phyloP scores from a whole-genome alignment of 2,329 filamentous ascomycete genomes.

The Fusarium subglutinans region DNA sequence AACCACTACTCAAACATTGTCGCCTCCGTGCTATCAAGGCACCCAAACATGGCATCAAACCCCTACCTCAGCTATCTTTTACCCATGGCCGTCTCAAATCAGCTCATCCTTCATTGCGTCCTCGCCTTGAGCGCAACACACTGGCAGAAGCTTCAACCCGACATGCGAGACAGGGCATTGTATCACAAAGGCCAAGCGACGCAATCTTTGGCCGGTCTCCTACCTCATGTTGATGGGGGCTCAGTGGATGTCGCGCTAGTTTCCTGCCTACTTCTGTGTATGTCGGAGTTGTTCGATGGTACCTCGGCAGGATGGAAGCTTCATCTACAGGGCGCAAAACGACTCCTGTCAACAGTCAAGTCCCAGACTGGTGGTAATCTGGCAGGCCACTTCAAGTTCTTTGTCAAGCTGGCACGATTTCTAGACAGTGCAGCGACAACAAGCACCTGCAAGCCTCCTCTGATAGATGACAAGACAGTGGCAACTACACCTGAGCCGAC shows the following conservation, averaged over 20 bases:
- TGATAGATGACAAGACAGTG: neutral
- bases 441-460: neutral
- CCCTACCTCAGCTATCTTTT: slow-evolving; percentile 2
- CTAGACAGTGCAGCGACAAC: slow-evolving; percentile 1
- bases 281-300: slow-evolving; percentile 1
- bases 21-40: neutral
- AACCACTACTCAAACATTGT: slow-evolving; percentile 9
- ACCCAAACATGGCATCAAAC: neutral
- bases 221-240: neutral
- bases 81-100: neutral
- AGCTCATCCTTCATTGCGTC: neutral
- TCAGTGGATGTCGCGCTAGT: slow-evolving; percentile 2
- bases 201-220: neutral
- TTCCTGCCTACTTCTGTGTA: neutral
- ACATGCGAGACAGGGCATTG: neutral
- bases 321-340: neutral
- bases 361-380: neutral
- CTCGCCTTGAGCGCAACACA: neutral
- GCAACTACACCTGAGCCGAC: neutral
- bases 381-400: neutral
- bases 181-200: slow-evolving; percentile 6
- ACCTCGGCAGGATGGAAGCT: slow-evolving; percentile 8
- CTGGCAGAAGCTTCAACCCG: slow-evolving; percentile 8
- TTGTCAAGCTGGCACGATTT: neutral
- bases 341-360: neutral